Evolutionary conservation across 2,329 filamentous ascomycete genomes (phyloP).

Genomic region (Colletotrichum aenigma): DNA sequence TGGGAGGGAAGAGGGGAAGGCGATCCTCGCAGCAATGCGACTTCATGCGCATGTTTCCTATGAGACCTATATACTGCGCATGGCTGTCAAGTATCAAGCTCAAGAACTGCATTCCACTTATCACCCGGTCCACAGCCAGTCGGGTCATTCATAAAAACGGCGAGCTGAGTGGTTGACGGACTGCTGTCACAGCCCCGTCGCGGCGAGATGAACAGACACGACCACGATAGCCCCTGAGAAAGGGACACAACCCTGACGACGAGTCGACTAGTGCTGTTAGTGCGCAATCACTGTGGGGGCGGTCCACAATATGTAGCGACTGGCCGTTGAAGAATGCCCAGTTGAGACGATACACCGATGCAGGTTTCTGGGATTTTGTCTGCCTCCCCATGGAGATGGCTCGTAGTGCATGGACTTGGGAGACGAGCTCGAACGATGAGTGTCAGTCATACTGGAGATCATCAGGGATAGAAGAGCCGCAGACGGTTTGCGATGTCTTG

Average conservation of each 20-base stretch:
- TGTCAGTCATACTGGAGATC: background rate
- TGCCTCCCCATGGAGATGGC: background rate
- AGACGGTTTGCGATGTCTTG: background rate
- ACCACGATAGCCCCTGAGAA: background rate
- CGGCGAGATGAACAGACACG: background rate
- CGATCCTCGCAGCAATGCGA: background rate
- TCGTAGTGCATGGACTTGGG: background rate
- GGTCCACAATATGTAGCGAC: background rate
- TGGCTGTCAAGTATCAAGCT: background rate
- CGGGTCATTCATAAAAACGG: constrained; percentile 1
- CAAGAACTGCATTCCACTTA: background rate
- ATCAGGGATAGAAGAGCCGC: background rate
- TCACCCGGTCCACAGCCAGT: background rate
- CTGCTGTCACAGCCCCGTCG: background rate
- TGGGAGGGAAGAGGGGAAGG: background rate
- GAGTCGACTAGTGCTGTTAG: background rate
- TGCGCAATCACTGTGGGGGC: background rate
- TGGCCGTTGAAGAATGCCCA: background rate
- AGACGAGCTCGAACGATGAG: background rate
- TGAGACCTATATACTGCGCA: constrained; percentile 6
- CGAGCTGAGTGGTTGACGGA: background rate
- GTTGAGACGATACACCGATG: background rate
- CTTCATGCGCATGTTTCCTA: background rate
- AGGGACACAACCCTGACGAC: background rate
- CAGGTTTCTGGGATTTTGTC: background rate